phyloP scores from a whole-genome alignment of 148 eudicot genomes.

The Cornus florida region DNA sequence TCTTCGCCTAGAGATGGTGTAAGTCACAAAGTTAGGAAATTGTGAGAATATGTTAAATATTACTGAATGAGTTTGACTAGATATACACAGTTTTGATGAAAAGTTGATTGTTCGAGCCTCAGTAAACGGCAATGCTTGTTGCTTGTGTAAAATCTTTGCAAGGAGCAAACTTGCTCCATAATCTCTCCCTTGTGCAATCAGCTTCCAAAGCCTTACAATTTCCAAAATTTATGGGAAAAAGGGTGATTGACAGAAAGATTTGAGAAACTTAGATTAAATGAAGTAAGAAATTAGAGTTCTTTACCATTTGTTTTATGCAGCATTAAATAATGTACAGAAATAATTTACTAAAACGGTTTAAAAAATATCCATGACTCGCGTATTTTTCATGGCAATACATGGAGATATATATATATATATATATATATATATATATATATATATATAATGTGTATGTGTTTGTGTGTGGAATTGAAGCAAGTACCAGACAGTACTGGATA shows the following conservation, averaged over 20 bases:
- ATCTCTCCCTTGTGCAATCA: slow-evolving; percentile 2
- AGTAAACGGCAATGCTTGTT: too few relatives aligned
- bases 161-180: slow-evolving; percentile 5
- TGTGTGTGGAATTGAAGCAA: too few relatives aligned
- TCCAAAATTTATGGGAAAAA: neutral
- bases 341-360: too few relatives aligned
- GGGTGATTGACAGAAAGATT: neutral
- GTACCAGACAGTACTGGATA: too few relatives aligned
- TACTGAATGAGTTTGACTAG: neutral
- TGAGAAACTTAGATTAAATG: neutral
- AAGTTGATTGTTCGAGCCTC: neutral
- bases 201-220: neutral
- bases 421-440: too few relatives aligned
- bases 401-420: too few relatives aligned
- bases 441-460: too few relatives aligned
- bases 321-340: too few relatives aligned
- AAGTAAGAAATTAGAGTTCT: too few relatives aligned
- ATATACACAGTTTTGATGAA: slow-evolving; percentile 8
- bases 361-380: too few relatives aligned
- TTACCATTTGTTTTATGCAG: too few relatives aligned
- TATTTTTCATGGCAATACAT: too few relatives aligned
- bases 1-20: slow-evolving; percentile 11
- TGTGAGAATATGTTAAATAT: neutral
- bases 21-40: slow-evolving; percentile 25
- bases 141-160: neutral